phyloP scores from a whole-genome alignment of 1,284 basidiomycete genomes.

The Leccinum pseudoinsigne region DNA sequence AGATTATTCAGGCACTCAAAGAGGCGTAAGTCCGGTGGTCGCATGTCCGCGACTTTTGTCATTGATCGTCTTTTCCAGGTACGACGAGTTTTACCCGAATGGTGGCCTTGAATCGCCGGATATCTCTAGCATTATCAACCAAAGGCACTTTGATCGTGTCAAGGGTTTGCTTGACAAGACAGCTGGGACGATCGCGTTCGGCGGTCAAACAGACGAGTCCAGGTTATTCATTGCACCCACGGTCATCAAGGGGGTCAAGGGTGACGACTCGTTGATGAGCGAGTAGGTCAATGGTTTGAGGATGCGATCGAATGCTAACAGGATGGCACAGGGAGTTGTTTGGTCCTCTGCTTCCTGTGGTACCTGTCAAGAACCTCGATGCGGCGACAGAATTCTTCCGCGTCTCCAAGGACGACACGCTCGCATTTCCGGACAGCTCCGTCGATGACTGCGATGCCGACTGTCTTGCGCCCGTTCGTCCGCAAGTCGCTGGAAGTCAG shows the following conservation, averaged over 20 bases:
- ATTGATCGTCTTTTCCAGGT: slow-evolving; percentile 35
- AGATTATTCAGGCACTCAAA: slow-evolving; percentile 60
- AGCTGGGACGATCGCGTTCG: no score
- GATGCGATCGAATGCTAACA: slow-evolving; percentile 9
- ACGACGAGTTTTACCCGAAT: slow-evolving; percentile 53
- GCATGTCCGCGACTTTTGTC: neutral
- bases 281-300: no score
- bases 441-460: no score
- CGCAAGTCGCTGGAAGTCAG: no score
- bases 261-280: no score
- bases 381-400: slow-evolving; percentile 75
- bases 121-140: slow-evolving; percentile 24
- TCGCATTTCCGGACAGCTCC: no score
- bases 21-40: slow-evolving; percentile 46
- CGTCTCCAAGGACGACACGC: slow-evolving; percentile 6
- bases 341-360: slow-evolving; percentile 76
- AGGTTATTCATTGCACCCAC: no score
- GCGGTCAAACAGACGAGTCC: no score
- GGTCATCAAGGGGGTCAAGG: no score
- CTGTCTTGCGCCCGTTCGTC: no score
- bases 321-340: slow-evolving; percentile 57
- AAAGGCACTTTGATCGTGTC: no score
- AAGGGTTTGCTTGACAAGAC: no score
- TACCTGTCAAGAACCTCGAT: slow-evolving; percentile 72
- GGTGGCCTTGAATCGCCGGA: slow-evolving; percentile 46